Evolutionary conservation across 176 grass and related monocot species (phyloP).

Genomic region (Dactylis glomerata): DNA sequence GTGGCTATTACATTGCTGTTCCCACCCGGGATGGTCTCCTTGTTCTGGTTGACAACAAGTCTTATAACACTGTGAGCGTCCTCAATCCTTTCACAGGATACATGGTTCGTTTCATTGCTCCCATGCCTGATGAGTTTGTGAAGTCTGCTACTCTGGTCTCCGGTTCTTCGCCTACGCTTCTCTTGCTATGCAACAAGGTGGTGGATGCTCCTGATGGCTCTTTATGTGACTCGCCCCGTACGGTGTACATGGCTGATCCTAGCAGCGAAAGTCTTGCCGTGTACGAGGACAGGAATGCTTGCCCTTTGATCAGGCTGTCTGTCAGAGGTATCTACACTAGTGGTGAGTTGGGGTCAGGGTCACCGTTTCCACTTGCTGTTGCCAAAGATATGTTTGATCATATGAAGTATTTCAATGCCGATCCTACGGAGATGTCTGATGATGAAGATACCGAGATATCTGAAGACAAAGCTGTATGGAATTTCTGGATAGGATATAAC

Average conservation of each 20-base stretch:
- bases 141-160: neutral
- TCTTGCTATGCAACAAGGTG: neutral
- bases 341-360: neutral
- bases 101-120: neutral
- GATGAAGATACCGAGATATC: neutral
- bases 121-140: neutral
- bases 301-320: neutral
- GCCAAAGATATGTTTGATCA: neutral
- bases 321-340: neutral
- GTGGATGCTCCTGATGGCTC: neutral
- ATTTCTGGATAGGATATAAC: neutral
- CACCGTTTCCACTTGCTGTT: neutral
- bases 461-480: neutral
- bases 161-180: neutral
- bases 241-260: neutral
- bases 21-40: neutral
- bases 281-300: neutral
- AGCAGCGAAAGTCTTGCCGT: neutral
- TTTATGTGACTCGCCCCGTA: neutral
- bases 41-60: neutral
- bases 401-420: neutral
- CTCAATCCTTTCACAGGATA: conserved; percentile 5
- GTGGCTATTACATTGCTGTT: neutral
- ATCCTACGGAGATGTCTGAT: neutral
- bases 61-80: neutral